Evolutionary conservation across 306 rosid genomes (phyloP), one percentile per base, ranked within the genome.

Genomic region (Albizia julibrissin): DNA sequence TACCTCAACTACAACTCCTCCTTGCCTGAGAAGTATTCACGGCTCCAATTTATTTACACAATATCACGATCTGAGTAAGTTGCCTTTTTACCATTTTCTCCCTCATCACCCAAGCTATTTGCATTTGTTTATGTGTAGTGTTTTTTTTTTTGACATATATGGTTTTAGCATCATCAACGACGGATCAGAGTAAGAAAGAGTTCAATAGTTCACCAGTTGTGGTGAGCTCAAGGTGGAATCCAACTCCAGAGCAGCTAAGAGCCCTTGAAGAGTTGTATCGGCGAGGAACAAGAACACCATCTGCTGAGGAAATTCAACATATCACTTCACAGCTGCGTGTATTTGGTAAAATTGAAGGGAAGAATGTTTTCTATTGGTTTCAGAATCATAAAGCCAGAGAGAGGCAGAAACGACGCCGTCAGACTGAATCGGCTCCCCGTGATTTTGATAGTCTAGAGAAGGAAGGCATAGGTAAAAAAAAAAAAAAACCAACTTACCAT

Each of bases 351-450:
- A 92, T 94, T 50, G 98, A 94, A 83, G 98, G 97, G n/a, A 94
- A 94, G 76, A 94, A 94, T 72, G 98, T 94, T 5, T 94, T 94
- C 89, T 94, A 94, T 70, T 94, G 98, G 97, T 94, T 94, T 85
- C 98, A 94, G 75, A 94, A 94, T 79, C 98, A 94, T 82, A 94
- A 94, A 83, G 98, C 98, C 0, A 91, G 98, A 86, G 98, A 94
- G 62, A 86, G 97, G 58, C 98, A 94, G 89, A 94, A 94, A 69
- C 95, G 98, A 56, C 98, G 98, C 76, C 98, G 98, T 86, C 97
- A 91, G 83, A 89, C 88, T 89, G 97, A 94, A 80, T 92, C 91
- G 12, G 72, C 87, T 12, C 69, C 86, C 69, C n/a, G n/a, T 64
- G 40, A 64, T 29, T 64, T 29, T n/a, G 91, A 87, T 56, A 43